These are phyloP conservation scores for Bimuria novae-zelandiae DNA, from an alignment of 2,329 filamentous ascomycete species.

Conservation along the genomic window DNA sequence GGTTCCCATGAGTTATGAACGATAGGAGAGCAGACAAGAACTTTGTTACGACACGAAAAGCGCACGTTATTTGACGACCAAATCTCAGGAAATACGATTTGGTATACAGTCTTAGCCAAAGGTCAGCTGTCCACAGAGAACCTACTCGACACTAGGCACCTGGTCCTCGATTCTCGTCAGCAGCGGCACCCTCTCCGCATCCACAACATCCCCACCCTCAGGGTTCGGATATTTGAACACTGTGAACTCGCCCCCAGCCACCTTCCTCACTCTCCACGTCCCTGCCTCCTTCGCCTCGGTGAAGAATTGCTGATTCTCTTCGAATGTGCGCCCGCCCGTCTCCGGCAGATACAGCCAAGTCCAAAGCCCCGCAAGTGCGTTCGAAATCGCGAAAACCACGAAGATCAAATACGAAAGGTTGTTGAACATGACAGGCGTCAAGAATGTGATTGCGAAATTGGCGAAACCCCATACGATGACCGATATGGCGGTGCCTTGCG, in stretches of 20 bases:
- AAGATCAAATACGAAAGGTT: constrained; percentile 64
- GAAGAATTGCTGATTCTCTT: constrained; percentile 66
- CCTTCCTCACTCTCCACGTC: constrained; percentile 59
- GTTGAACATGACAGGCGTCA: constrained; percentile 64
- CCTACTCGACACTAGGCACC: constrained; percentile 34
- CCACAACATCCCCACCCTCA: constrained; percentile 35
- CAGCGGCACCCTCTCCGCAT: constrained; percentile 54
- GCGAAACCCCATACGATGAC: constrained; percentile 62
- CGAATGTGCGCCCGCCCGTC: constrained; percentile 62
- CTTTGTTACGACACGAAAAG: background rate
- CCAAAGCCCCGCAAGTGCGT: constrained; percentile 59
- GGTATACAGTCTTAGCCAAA: constrained; percentile 2
- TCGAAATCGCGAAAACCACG: constrained; percentile 60
- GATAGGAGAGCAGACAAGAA: no score
- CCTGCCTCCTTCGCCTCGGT: constrained; percentile 55
- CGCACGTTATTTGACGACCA: background rate
- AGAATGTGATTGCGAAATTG: constrained; percentile 62
- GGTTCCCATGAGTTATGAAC: no score
- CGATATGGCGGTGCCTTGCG: constrained; percentile 59
- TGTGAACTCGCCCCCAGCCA: constrained; percentile 57
- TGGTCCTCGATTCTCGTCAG: constrained; percentile 52
- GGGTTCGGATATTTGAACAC: constrained; percentile 50
- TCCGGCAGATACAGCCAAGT: constrained; percentile 60
- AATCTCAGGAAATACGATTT: background rate
- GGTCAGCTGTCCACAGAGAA: background rate